Percentiles rank a stretch among this genome's conserved stretches.
phyloP scores from a whole-genome alignment of 176 grass and related monocot genomes.

The Chloris gayana region DNA sequence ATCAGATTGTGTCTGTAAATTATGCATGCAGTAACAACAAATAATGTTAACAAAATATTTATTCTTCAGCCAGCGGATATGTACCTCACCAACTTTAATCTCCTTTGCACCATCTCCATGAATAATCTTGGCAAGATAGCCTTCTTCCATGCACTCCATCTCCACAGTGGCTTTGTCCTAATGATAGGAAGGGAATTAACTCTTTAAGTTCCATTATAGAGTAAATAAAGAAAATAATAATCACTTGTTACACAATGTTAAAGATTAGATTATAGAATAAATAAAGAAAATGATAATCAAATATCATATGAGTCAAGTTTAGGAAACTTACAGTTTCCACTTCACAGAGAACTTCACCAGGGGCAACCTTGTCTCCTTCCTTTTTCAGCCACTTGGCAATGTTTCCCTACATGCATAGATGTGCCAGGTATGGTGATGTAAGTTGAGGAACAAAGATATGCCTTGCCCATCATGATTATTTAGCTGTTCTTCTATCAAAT shows the following conservation, averaged over 20 bases:
- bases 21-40: not conserved
- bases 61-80: constrained; percentile 23
- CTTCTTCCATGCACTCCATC: constrained; percentile 99
- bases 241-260: not conserved
- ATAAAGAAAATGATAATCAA: constrained; percentile 27
- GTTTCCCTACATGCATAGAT: constrained; percentile 75
- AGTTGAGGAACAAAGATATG: constrained; percentile 16
- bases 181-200: constrained; percentile 15
- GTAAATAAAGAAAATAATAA: constrained; percentile 16
- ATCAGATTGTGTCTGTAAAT: not conserved
- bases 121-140: constrained; percentile 96
- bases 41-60: not conserved
- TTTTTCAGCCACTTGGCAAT: constrained; percentile 96
- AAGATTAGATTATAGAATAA: not conserved
- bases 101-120: constrained; percentile 91
- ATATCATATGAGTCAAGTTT: not conserved
- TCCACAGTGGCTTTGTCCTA: constrained; percentile 97
- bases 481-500: constrained; percentile 8
- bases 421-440: constrained; percentile 1
- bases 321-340: constrained; percentile 85
- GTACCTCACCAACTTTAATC: constrained; percentile 97
- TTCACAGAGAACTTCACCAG: constrained; percentile 93
- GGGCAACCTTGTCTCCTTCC: constrained; percentile 91
- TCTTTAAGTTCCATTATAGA: constrained; percentile 4
- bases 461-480: constrained; percentile 2